phyloP scores from a whole-genome alignment of 768 basidiomycete genomes.

The Mycena rosella region DNA sequence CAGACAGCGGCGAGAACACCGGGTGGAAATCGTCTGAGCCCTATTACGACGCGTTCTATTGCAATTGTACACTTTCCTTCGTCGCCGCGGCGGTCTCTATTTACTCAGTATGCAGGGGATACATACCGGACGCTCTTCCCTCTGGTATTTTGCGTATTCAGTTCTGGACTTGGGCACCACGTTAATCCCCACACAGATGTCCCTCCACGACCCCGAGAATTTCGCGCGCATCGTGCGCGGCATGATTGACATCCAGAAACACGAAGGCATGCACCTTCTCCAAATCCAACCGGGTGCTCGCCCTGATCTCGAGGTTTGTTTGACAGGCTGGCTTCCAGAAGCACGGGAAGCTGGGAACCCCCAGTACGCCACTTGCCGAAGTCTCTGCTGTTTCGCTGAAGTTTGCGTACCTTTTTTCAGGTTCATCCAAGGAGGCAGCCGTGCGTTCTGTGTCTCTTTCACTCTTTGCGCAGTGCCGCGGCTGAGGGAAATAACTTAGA shows the following conservation, averaged over 20 bases:
- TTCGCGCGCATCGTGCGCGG: constrained; percentile 73
- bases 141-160: constrained; percentile 40
- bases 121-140: constrained; percentile 74
- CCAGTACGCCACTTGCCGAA: constrained; percentile 59
- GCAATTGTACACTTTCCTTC: constrained; percentile 61
- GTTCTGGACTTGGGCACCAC: no score
- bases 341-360: constrained; percentile 62
- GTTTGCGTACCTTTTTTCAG: not conserved
- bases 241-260: constrained; percentile 75
- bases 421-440: constrained; percentile 67
- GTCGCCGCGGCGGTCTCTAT: not conserved
- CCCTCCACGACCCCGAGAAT: constrained; percentile 70
- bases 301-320: not conserved
- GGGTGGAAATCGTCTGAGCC: constrained; percentile 74
- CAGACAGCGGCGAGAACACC: constrained; percentile 75
- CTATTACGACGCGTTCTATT: constrained; percentile 77
- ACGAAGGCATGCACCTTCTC: constrained; percentile 60
- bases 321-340: constrained; percentile 73
- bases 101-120: constrained; percentile 54
- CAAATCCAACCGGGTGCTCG: no score
- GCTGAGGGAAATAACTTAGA: constrained; percentile 51
- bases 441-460: constrained; percentile 51
- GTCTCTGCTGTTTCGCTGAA: not conserved
- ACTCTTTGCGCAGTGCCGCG: not conserved
- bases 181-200: constrained; percentile 49